Percentiles rank a stretch among this genome's conserved stretches.
These are phyloP conservation scores for Pseudocercospora vitis DNA, from an alignment of 2,329 filamentous ascomycete genomes.

Conservation along the genomic window DNA sequence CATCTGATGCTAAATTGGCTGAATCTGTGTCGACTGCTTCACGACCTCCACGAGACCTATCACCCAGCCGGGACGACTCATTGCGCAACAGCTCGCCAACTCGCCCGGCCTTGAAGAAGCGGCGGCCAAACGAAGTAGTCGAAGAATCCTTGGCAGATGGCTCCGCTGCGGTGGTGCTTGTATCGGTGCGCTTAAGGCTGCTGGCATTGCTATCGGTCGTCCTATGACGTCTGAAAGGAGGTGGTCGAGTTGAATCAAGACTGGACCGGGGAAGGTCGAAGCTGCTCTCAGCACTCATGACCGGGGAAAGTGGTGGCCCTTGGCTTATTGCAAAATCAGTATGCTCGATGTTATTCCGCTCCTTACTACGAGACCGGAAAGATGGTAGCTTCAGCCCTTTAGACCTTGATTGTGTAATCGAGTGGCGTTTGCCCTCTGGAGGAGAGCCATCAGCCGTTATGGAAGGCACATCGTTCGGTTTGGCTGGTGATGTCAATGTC, in stretches of 20 bases:
- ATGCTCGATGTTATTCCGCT: conserved; percentile 33
- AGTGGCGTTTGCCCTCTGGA: conserved; percentile 18
- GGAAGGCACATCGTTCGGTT: conserved; percentile 33
- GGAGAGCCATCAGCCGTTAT: conserved; percentile 29
- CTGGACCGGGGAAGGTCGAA: conserved; percentile 32
- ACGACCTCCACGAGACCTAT: conserved; percentile 58
- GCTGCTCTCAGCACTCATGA: conserved; percentile 16
- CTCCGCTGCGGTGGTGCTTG: conserved; percentile 14
- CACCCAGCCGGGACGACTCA: conserved; percentile 62
- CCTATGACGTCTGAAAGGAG: conserved; percentile 31
- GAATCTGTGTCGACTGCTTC: conserved; percentile 45
- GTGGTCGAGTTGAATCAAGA: conserved; percentile 41
- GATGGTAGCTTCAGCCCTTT: conserved; percentile 37
- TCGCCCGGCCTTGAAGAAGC: conserved; percentile 72
- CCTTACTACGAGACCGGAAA: conserved; percentile 43
- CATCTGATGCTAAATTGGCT: conserved; percentile 44
- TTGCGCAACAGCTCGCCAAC: conserved; percentile 71
- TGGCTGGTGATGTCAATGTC: conserved; percentile 19
- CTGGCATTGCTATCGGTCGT: conserved; percentile 52
- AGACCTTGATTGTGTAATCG: conserved; percentile 37
- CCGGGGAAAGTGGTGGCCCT: conserved; percentile 20
- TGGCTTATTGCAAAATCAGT: conserved; percentile 33
- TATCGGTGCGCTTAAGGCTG: conserved; percentile 38
- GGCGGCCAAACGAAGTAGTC: conserved; percentile 60
- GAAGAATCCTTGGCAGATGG: conserved; percentile 39